These are phyloP conservation scores for Fusarium succisae DNA, from an alignment of 2,329 filamentous ascomycete genomes.

Conservation along the genomic window DNA sequence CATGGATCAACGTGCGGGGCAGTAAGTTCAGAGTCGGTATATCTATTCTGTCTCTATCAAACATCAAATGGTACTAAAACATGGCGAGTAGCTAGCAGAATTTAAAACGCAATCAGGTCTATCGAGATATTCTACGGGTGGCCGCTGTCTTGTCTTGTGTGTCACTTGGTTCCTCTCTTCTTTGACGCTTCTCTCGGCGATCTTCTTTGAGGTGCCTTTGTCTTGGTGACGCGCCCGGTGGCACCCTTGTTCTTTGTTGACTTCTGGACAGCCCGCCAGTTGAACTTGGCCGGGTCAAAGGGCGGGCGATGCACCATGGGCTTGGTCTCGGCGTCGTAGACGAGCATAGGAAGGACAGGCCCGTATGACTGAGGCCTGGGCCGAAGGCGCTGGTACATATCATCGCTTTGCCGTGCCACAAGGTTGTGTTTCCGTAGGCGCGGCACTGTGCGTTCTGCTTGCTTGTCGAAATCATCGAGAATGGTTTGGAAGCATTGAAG, in stretches of 20 bases:
- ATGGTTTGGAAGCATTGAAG: background rate
- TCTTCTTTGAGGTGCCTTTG: background rate
- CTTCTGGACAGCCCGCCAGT: slow-evolving; percentile 1
- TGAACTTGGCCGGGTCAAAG: slow-evolving; percentile 9
- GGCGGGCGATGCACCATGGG: background rate
- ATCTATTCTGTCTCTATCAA: background rate
- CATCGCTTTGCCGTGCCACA: background rate
- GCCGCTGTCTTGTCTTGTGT: background rate
- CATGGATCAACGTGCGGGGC: slow-evolving; percentile 7
- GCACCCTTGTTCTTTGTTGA: background rate
- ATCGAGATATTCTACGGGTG: background rate
- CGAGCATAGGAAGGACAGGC: background rate
- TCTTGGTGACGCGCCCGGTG: background rate
- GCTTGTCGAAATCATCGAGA: background rate
- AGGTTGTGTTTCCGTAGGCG: background rate
- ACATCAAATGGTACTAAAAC: background rate
- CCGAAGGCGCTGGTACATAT: background rate
- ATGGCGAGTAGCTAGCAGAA: background rate
- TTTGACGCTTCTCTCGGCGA: background rate
- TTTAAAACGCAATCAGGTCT: background rate
- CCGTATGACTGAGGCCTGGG: background rate
- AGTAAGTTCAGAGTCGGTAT: background rate
- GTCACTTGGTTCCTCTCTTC: background rate
- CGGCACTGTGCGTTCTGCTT: background rate
- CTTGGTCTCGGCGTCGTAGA: accelerated